phyloP scores from a whole-genome alignment of 306 rosid species.

The Cucumis melo region DNA sequence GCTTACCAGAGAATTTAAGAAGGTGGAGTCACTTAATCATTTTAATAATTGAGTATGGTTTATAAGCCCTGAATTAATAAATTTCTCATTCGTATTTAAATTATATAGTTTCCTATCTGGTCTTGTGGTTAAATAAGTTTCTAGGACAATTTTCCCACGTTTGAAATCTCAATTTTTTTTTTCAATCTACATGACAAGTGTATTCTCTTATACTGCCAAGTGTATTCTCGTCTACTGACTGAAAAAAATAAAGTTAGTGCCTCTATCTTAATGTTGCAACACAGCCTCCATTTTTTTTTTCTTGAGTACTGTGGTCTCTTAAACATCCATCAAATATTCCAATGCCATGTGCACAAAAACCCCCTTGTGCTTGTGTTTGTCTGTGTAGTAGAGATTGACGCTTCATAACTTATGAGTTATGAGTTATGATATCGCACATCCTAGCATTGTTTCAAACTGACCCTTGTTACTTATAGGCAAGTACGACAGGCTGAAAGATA shows the following conservation, averaged over 20 bases:
- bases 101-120: background rate
- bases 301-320: background rate
- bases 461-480: slow-evolving; percentile 30
- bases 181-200: background rate
- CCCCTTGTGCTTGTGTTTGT: too few species aligned
- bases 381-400: background rate
- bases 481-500: slow-evolving; percentile 66
- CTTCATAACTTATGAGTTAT: background rate
- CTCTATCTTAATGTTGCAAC: background rate
- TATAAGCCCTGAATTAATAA: background rate
- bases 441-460: background rate
- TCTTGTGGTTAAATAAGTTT: background rate
- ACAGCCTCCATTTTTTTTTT: background rate
- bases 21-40: slow-evolving; percentile 20
- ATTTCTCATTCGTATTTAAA: background rate
- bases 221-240: background rate
- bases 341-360: background rate
- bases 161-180: background rate
- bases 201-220: background rate
- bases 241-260: background rate
- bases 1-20: slow-evolving; percentile 46
- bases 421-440: background rate
- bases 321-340: background rate
- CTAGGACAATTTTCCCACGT: background rate
- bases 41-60: background rate